A percentile compares a stretch with the other conserved stretches of the same genome.
phyloP scores from a whole-genome alignment of 768 basidiomycete species.

The Amyloporia xantha region DNA sequence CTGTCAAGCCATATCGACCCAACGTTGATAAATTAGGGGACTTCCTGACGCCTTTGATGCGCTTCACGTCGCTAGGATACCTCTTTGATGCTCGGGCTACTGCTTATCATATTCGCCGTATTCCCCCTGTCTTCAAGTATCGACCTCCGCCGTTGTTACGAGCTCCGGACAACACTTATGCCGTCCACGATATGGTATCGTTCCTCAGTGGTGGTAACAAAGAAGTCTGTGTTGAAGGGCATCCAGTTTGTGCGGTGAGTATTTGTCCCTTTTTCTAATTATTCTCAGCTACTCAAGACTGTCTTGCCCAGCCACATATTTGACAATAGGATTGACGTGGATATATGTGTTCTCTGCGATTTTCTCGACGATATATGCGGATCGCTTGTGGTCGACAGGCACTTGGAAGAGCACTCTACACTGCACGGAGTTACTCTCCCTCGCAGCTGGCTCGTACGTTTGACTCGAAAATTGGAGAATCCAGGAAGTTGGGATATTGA shows the following conservation, averaged over 20 bases:
- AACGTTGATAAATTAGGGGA: neutral
- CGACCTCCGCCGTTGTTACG: conserved; percentile 8
- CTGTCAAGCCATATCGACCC: conserved; percentile 19
- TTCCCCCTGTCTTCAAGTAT: conserved; percentile 20
- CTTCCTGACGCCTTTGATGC: conserved; percentile 31
- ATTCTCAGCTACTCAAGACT: neutral
- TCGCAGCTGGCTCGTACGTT: conserved; percentile 14
- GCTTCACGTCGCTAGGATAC: conserved; percentile 33
- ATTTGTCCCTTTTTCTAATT: conserved; percentile 5
- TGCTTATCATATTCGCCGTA: conserved; percentile 27
- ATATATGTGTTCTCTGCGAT: conserved; percentile 44
- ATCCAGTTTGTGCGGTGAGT: conserved; percentile 36
- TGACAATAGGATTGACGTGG: conserved; percentile 29
- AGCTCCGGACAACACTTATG: neutral
- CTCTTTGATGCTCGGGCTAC: conserved; percentile 31
- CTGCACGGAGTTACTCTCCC: conserved; percentile 37
- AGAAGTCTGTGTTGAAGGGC: conserved; percentile 23
- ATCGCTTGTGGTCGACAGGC: conserved; percentile 31
- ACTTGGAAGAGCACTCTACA: conserved; percentile 12
- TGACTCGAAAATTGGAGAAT: conserved; percentile 1
- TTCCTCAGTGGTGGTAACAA: neutral
- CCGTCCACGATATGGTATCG: conserved; percentile 22
- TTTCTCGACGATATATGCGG: conserved; percentile 43
- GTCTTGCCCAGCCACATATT: conserved; percentile 36
- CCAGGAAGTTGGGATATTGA: conserved; percentile 5